A percentile compares a stretch with the other conserved stretches of the same genome.
These are phyloP conservation scores for Candida patagonica DNA, from an alignment of 805 yeast genomes.

Conservation along the genomic window DNA sequence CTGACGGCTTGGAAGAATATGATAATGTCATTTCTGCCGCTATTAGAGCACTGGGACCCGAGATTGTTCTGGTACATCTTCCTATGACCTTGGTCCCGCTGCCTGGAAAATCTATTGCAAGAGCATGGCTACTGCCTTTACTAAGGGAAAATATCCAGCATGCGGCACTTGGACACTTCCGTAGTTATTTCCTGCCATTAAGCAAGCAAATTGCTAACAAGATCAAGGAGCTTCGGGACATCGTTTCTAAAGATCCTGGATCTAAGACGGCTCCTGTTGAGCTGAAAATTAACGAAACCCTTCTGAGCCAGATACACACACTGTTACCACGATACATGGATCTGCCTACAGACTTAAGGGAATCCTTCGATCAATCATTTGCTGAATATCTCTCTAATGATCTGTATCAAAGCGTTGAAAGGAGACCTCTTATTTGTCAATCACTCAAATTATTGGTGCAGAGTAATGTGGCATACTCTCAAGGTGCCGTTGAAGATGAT, in stretches of 20 bases:
- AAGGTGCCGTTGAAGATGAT: slow-evolving; percentile 52
- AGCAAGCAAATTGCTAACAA: slow-evolving; percentile 22
- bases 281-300: slow-evolving; percentile 69
- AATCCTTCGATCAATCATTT: slow-evolving; percentile 62
- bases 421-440: slow-evolving; percentile 77
- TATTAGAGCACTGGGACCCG: slow-evolving; percentile 78
- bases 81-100: slow-evolving; percentile 68
- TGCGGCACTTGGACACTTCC: slow-evolving; percentile 59
- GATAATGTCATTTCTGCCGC: slow-evolving; percentile 77
- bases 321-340: slow-evolving; percentile 83
- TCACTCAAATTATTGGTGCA: slow-evolving; percentile 71
- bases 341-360: slow-evolving; percentile 63
- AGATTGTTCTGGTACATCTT: slow-evolving; percentile 53
- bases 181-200: slow-evolving; percentile 56
- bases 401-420: slow-evolving; percentile 62
- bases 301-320: slow-evolving; percentile 88
- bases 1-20: slow-evolving; percentile 57
- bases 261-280: slow-evolving; percentile 48
- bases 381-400: slow-evolving; percentile 68
- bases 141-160: slow-evolving; percentile 76
- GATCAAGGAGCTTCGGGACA: slow-evolving; percentile 18
- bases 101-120: slow-evolving; percentile 47
- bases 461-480: slow-evolving; percentile 55
- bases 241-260: slow-evolving; percentile 10
- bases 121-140: slow-evolving; percentile 92